Conservation (phyloP, 2,329 filamentous ascomycete species). For the Dothidotthia symphoricarpi region DNA sequence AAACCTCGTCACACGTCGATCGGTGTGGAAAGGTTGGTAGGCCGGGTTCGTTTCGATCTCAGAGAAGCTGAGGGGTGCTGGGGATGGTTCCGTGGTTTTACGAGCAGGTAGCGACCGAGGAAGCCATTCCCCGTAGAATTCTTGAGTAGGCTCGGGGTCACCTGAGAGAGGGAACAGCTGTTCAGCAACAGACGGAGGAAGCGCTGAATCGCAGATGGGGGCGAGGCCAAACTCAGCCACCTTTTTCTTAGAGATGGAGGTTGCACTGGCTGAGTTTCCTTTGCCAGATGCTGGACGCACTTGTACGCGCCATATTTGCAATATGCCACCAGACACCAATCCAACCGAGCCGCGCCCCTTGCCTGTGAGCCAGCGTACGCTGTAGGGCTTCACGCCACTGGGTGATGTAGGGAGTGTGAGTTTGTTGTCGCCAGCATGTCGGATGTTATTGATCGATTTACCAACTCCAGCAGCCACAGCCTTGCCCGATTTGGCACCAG, state of each 20-base stretch:
- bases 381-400: constrained; percentile 56
- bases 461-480: constrained; percentile 72
- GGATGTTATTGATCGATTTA: constrained; percentile 68
- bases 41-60: constrained; percentile 95
- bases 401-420: constrained; percentile 63
- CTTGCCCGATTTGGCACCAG: constrained; percentile 64
- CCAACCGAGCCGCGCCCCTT: constrained; percentile 63
- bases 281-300: constrained; percentile 47
- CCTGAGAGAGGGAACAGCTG: constrained; percentile 31
- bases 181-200: constrained; percentile 33
- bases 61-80: constrained; percentile 61
- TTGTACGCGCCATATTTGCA: constrained; percentile 63
- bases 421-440: constrained; percentile 73
- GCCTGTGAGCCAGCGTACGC: constrained; percentile 64
- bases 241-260: constrained; percentile 54
- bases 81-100: constrained; percentile 17
- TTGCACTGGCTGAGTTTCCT: constrained; percentile 43
- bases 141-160: constrained; percentile 23
- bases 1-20: constrained; percentile 76
- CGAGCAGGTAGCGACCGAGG: constrained; percentile 31
- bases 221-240: constrained; percentile 68
- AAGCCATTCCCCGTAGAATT: constrained; percentile 38
- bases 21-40: constrained; percentile 94
- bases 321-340: constrained; percentile 63
- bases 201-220: constrained; percentile 57